Conservation (phyloP, 495 filamentous ascomycete species). For the Alectoria sarmentosa region DNA sequence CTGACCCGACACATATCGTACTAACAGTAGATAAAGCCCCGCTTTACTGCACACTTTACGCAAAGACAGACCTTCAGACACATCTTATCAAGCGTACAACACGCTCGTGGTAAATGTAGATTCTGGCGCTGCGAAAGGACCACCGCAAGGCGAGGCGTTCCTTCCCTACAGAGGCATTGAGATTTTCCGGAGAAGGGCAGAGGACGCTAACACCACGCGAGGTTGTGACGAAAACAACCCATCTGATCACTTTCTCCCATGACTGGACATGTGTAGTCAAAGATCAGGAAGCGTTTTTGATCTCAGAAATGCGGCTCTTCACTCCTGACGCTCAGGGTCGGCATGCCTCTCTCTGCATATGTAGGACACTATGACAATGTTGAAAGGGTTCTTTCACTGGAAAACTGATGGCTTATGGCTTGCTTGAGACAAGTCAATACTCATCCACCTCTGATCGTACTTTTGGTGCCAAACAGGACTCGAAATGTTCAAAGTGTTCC, state of each 20-base stretch:
- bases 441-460: too few species aligned
- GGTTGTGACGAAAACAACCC: background rate
- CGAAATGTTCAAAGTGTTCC: too few species aligned
- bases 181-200: background rate
- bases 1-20: constrained; percentile 14
- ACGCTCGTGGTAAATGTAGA: background rate
- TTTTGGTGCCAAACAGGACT: too few species aligned
- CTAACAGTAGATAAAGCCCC: background rate
- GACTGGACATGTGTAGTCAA: background rate
- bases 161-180: background rate
- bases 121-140: background rate
- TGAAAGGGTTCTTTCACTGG: background rate
- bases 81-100: background rate
- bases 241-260: background rate
- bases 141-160: background rate
- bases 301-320: background rate
- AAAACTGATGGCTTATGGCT: background rate
- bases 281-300: background rate
- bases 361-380: background rate
- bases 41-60: constrained; percentile 1
- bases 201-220: background rate
- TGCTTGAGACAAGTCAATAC: background rate
- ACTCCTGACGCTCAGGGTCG: background rate
- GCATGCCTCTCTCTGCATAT: background rate
- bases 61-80: background rate